Evolutionary conservation across 257 asterid species (phyloP), one percentile per base, ranked within the genome.

Genomic region (Eucommia ulmoides): DNA sequence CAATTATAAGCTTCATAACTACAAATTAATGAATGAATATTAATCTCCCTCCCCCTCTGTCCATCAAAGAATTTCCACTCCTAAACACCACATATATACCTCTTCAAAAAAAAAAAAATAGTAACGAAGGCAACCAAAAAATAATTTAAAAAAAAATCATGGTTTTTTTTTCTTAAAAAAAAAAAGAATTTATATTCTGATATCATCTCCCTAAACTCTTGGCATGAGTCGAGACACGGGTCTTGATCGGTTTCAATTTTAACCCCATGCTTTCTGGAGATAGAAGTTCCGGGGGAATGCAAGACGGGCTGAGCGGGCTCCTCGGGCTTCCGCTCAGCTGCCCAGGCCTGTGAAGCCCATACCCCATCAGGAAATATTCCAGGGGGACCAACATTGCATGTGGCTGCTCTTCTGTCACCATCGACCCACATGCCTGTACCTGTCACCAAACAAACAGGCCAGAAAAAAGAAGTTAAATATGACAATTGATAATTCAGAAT

Each of bases 321-420:
- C 86, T 64, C 0, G 97, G 94, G 62, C 95, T 83, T 46, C 92
- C 83, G 10, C 61, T 74, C 23, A 66, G 45, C 61, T 74, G 84
- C 54, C 61, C 72, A 2, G 92, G 93, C 19, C 73, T 67, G 53
- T 62, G 73, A 53, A 88, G 62, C 17, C 95, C 93, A 23, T 64
- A 83, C 0, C 95, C 93, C 83, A 73, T 81, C 1, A 88, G 86
- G 53, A 88, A 83, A 64, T 73, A 83, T 59, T 82, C 88, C 80
- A 83, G 54, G 2, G 97, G 86, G 23, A 78, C 76, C 61, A 88
- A 33, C 97, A 88, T 88, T 41, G 97, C 94, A 41, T 74, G 93
- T 18, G 97, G 95, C 69, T 88, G 95, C 79, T 88, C 97, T 67
- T 83, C 97, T 1, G 97, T 88, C 48, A 88, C 95, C 74, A 88